These are phyloP conservation scores for Ogataea sp. DNA, from an alignment of 805 yeast species.

Conservation along the genomic window DNA sequence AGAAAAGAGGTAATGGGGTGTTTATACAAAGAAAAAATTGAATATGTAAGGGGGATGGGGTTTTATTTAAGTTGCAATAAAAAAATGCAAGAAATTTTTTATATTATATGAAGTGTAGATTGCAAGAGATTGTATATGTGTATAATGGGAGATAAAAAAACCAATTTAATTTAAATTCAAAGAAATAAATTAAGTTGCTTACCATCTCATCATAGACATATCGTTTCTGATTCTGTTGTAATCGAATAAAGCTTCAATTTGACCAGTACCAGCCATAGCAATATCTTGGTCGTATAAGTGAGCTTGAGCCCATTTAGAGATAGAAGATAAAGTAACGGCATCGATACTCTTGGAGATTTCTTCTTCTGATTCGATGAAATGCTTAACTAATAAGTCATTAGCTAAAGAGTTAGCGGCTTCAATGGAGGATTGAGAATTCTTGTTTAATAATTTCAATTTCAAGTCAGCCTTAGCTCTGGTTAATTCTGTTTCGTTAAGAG, in stretches of 20 bases:
- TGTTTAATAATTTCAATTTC: slow-evolving; percentile 50
- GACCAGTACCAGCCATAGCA: slow-evolving; percentile 79
- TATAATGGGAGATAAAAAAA: background rate
- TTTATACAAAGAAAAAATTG: slow-evolving; percentile 1
- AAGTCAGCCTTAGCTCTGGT: slow-evolving; percentile 67
- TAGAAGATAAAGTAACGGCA: slow-evolving; percentile 47
- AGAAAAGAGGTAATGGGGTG: background rate
- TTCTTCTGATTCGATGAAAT: slow-evolving; percentile 51
- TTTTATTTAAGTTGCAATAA: too few species aligned
- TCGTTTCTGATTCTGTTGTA: slow-evolving; percentile 83
- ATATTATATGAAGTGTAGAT: too few species aligned
- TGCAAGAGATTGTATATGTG: too few species aligned
- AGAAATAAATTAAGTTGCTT: slow-evolving; percentile 10
- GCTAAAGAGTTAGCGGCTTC: slow-evolving; percentile 51
- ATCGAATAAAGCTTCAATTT: slow-evolving; percentile 77
- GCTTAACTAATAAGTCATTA: slow-evolving; percentile 47
- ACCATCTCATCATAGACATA: slow-evolving; percentile 86
- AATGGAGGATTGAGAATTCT: slow-evolving; percentile 35
- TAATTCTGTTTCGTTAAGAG: slow-evolving; percentile 70
- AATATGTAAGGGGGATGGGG: background rate
- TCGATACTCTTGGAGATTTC: slow-evolving; percentile 60
- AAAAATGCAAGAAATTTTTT: too few species aligned
- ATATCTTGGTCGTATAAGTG: slow-evolving; percentile 80
- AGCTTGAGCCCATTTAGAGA: slow-evolving; percentile 67
- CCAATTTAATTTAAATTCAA: too few species aligned